A percentile compares a stretch with the other conserved stretches of the same genome.
These are phyloP conservation scores for Saccharomyces mikatae DNA, from an alignment of 805 yeast genomes.

Conservation along the genomic window DNA sequence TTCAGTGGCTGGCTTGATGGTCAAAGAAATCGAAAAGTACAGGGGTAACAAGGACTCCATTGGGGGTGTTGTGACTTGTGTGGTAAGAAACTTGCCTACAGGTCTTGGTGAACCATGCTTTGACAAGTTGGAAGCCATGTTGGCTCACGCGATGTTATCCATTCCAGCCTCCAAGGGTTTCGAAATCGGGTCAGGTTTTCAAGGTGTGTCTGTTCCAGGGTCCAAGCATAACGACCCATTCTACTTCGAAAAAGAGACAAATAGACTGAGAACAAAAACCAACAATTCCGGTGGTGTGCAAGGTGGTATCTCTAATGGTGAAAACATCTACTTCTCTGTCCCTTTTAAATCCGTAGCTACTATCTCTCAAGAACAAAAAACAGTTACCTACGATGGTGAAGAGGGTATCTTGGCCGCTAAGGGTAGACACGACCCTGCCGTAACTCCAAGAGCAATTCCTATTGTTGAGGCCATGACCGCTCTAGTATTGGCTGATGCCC, in stretches of 20 bases:
- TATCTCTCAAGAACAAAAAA: slow-evolving; percentile 83
- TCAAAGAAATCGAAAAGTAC: slow-evolving; percentile 75
- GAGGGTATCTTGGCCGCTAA: slow-evolving; percentile 86
- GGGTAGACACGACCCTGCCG: slow-evolving; percentile 98
- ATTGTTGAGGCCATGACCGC: slow-evolving; percentile 98
- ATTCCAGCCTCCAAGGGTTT: slow-evolving; percentile 97
- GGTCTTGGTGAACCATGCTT: slow-evolving; percentile 98
- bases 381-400: slow-evolving; percentile 82
- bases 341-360: slow-evolving; percentile 99
- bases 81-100: slow-evolving; percentile 82
- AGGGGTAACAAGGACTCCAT: slow-evolving; percentile 85
- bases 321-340: slow-evolving; percentile 84
- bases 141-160: slow-evolving; percentile 97
- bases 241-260: slow-evolving; percentile 47
- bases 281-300: slow-evolving; percentile 96
- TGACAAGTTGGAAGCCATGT: slow-evolving; percentile 88
- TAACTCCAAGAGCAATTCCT: slow-evolving; percentile 96
- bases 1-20: slow-evolving; percentile 66
- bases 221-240: slow-evolving; percentile 92
- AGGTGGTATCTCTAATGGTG: slow-evolving; percentile 97
- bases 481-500: slow-evolving; percentile 80
- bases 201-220: slow-evolving; percentile 84
- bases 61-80: slow-evolving; percentile 98
- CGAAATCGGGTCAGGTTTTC: slow-evolving; percentile 94
- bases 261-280: slow-evolving; percentile 73